Conservation (phyloP, 2,329 filamentous ascomycete genomes). For the Niveomyces coronatus region DNA sequence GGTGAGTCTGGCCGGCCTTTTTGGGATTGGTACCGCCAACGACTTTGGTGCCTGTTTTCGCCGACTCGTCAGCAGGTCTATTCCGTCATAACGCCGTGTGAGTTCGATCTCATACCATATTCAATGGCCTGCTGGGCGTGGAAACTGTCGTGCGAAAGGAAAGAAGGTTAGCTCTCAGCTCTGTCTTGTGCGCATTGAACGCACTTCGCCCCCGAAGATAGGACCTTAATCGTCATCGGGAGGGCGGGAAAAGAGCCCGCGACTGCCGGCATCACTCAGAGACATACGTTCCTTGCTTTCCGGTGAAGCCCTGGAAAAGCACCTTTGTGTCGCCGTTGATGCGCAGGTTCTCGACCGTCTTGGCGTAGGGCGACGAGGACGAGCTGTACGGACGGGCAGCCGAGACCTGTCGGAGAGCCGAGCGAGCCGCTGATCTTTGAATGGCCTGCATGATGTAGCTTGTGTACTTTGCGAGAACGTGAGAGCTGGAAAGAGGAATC, state of each 20-base stretch:
- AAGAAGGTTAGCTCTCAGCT: no score
- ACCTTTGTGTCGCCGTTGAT: slow-evolving; percentile 92
- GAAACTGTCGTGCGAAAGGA: slow-evolving; percentile 56
- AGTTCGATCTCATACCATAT: slow-evolving; percentile 60
- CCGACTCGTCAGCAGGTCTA: background rate
- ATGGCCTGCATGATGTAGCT: slow-evolving; percentile 69
- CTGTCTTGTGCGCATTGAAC: no score
- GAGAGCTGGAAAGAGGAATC: background rate
- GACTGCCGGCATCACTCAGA: background rate
- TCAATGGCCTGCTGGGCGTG: slow-evolving; percentile 96
- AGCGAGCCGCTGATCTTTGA: slow-evolving; percentile 57
- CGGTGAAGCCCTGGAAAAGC: slow-evolving; percentile 93
- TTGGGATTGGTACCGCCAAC: slow-evolving; percentile 98
- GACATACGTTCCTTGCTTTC: slow-evolving; percentile 87
- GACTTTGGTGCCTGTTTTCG: slow-evolving; percentile 77
- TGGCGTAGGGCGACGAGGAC: slow-evolving; percentile 55
- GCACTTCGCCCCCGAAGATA: no score
- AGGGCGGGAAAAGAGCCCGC: background rate
- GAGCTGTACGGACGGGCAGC: slow-evolving; percentile 69
- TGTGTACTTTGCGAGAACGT: slow-evolving; percentile 7
- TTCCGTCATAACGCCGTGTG: background rate
- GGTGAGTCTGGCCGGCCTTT: slow-evolving; percentile 86
- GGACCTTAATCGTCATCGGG: background rate
- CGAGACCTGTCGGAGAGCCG: slow-evolving; percentile 52
- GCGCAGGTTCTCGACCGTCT: slow-evolving; percentile 76